Percentiles rank a stretch among this genome's conserved stretches.
These are phyloP conservation scores for Sporothrix phasma DNA, from an alignment of 2,329 filamentous ascomycete genomes.

Conservation along the genomic window DNA sequence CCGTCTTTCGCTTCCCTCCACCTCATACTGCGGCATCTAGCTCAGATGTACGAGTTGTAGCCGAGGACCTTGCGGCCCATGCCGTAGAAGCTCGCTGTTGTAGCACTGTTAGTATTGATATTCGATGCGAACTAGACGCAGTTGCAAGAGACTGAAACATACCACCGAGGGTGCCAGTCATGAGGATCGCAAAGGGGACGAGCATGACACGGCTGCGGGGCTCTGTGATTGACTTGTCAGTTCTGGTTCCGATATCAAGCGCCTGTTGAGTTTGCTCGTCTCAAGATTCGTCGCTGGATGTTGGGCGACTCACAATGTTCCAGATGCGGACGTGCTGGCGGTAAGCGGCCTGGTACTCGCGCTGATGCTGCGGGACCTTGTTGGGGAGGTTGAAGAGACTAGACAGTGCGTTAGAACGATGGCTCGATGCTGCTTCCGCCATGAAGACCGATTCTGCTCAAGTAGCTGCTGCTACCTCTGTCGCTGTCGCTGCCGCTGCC, in stretches of 20 bases:
- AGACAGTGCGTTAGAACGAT: conserved; percentile 10
- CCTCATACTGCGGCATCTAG: background rate
- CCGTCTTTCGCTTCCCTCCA: background rate
- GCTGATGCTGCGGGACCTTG: conserved; percentile 65
- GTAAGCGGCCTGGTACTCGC: conserved; percentile 64
- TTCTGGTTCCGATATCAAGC: background rate
- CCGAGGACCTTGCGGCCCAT: conserved; percentile 63
- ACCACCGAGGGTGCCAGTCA: conserved; percentile 56
- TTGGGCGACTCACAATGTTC: conserved; percentile 59
- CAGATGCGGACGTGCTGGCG: conserved; percentile 59
- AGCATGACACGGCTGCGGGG: conserved; percentile 56
- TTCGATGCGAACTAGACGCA: background rate
- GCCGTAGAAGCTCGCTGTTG: conserved; percentile 55
- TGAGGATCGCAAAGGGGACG: conserved; percentile 55
- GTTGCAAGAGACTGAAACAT: background rate
- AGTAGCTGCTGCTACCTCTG: too few relatives aligned
- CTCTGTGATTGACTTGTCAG: conserved; percentile 37
- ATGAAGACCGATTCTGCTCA: too few relatives aligned
- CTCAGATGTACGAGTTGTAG: conserved; percentile 62
- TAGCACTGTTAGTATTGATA: background rate
- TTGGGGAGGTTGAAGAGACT: conserved; percentile 63
- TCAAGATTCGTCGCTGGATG: too few relatives aligned
- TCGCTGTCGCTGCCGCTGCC: background rate
- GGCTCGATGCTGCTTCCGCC: background rate
- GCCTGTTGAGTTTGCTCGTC: background rate